Conservation (phyloP, 345 rosid species). For the Eucalyptus cladocalyx region DNA sequence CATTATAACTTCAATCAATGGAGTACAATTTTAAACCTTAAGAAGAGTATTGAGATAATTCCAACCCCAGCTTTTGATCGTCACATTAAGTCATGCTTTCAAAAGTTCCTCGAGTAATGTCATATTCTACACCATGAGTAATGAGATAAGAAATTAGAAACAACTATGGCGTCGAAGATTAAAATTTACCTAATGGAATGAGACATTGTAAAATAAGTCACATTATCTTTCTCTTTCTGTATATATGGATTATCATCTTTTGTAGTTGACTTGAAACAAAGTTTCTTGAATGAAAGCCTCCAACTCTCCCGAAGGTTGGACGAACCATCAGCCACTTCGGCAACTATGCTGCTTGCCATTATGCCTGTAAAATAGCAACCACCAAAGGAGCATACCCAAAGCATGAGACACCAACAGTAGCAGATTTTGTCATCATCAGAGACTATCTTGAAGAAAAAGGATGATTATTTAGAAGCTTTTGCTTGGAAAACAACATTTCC, state of each 20-base stretch:
- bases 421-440: not conserved
- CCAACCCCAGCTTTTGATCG: not conserved
- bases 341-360: slow-evolving; percentile 45
- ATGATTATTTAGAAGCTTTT: not conserved
- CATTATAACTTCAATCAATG: not conserved
- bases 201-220: not conserved
- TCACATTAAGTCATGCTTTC: not conserved
- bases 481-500: not conserved
- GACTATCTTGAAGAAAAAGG: not conserved
- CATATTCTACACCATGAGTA: not conserved
- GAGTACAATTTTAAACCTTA: not conserved
- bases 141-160: not conserved
- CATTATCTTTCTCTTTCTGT: not conserved
- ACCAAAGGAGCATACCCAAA: not conserved
- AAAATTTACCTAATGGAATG: not conserved
- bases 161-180: not conserved
- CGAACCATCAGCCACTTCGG: slow-evolving; percentile 82
- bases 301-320: slow-evolving; percentile 89
- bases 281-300: slow-evolving; percentile 43
- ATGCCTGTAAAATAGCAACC: slow-evolving; percentile 16
- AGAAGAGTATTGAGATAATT: not conserved
- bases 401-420: not conserved
- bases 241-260: not conserved
- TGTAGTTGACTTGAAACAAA: not conserved
- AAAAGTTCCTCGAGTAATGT: not conserved